phyloP scores from a whole-genome alignment of 495 filamentous ascomycete genomes.

The Cetradonia linearis region DNA sequence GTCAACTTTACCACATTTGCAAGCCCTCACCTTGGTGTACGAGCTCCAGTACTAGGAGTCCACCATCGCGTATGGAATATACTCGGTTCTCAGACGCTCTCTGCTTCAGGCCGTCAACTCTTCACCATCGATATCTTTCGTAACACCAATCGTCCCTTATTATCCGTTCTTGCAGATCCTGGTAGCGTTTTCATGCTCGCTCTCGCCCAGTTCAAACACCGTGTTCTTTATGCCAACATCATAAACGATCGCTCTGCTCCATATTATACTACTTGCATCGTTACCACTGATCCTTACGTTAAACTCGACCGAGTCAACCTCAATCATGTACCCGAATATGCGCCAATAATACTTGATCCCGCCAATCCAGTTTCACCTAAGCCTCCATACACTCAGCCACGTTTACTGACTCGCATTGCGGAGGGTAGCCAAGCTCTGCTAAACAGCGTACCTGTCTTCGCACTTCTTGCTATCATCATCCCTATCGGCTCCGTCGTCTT shows the following conservation, averaged over 20 bases:
- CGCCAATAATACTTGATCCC: slow-evolving; percentile 65
- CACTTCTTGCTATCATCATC: slow-evolving; percentile 54
- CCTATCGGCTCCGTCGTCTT: slow-evolving; percentile 60
- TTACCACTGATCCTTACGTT: slow-evolving; percentile 61
- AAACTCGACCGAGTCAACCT: slow-evolving; percentile 53
- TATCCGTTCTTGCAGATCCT: slow-evolving; percentile 72
- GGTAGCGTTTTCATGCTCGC: slow-evolving; percentile 78
- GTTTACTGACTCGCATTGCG: slow-evolving; percentile 27
- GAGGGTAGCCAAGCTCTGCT: slow-evolving; percentile 29
- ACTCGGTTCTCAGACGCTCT: slow-evolving; percentile 65
- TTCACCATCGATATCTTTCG: slow-evolving; percentile 81
- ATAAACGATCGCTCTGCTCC: slow-evolving; percentile 70
- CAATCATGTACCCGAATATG: slow-evolving; percentile 65
- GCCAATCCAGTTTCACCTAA: slow-evolving; percentile 46
- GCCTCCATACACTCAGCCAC: slow-evolving; percentile 30
- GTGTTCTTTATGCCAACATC: slow-evolving; percentile 71
- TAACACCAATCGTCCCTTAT: slow-evolving; percentile 65
- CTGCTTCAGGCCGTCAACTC: slow-evolving; percentile 72
- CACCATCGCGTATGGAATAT: slow-evolving; percentile 66
- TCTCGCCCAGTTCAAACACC: slow-evolving; percentile 60
- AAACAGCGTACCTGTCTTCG: slow-evolving; percentile 43
- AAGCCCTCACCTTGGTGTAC: slow-evolving; percentile 77
- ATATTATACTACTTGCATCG: slow-evolving; percentile 73
- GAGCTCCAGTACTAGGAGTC: slow-evolving; percentile 60
- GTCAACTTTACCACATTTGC: slow-evolving; percentile 93